Conservation (phyloP, 352 stramenopile genomes). For the Globisporangium nodosum region DNA sequence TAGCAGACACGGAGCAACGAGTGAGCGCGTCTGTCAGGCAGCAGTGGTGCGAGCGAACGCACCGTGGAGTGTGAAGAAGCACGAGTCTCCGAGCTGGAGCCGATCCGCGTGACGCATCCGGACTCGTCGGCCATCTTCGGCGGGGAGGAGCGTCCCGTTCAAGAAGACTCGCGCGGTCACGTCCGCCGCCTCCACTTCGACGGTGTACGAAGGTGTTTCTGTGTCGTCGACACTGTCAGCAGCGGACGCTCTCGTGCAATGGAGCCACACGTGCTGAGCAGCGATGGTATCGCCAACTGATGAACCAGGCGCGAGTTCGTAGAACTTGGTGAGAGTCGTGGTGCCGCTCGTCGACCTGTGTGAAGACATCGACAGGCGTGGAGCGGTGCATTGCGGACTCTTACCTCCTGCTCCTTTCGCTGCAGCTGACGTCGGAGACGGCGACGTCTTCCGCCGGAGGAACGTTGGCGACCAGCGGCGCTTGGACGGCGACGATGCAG, state of each 20-base stretch:
- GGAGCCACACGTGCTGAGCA: conserved; percentile 24
- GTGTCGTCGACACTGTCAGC: background rate
- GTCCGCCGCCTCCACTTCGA: conserved; percentile 33
- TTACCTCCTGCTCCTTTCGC: background rate
- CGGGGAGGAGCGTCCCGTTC: conserved; percentile 27
- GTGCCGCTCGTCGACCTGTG: background rate
- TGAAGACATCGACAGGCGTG: background rate
- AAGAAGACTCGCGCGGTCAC: conserved; percentile 27
- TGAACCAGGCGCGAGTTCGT: conserved; percentile 14
- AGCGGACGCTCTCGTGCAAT: conserved; percentile 8
- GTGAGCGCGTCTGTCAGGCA: background rate
- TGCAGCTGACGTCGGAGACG: conserved; percentile 1
- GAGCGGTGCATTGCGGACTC: background rate
- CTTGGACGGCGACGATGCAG: conserved; percentile 14
- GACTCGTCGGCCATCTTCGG: conserved; percentile 2
- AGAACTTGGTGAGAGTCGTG: conserved; percentile 9
- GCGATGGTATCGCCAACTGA: conserved; percentile 16
- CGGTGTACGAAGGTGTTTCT: background rate
- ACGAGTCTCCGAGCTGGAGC: conserved; percentile 31
- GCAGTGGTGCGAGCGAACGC: conserved; percentile 1
- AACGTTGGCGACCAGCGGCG: conserved; percentile 39
- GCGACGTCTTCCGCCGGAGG: conserved; percentile 20
- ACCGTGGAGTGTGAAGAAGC: conserved; percentile 47
- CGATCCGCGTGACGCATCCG: conserved; percentile 44
- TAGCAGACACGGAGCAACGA: background rate